These are phyloP conservation scores for Saccharomycopsis sp. DNA, from an alignment of 805 yeast species.

Conservation along the genomic window DNA sequence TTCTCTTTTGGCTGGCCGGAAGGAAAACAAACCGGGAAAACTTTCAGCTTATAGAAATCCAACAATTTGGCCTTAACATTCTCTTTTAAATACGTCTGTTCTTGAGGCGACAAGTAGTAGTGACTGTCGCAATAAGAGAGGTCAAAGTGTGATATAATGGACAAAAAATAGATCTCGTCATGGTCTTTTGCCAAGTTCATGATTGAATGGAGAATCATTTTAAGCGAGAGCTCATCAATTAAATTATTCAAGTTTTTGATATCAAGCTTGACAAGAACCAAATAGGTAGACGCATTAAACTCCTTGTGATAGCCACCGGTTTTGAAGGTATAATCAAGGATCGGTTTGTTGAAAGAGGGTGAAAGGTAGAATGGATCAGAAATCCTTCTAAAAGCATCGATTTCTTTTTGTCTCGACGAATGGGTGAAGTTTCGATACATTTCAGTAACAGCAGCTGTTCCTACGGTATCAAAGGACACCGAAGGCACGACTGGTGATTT, in stretches of 20 bases:
- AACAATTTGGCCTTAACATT: not conserved
- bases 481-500: slow-evolving; percentile 3
- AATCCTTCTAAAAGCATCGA: slow-evolving; percentile 14
- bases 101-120: slow-evolving; percentile 9
- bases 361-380: slow-evolving; percentile 18
- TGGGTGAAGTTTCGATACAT: slow-evolving; percentile 14
- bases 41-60: not conserved
- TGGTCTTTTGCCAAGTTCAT: slow-evolving; percentile 10
- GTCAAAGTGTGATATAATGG: slow-evolving; percentile 12
- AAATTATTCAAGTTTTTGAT: not conserved
- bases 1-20: not conserved
- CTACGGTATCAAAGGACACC: slow-evolving; percentile 20
- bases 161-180: slow-evolving; percentile 14
- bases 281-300: slow-evolving; percentile 6
- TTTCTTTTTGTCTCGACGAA: slow-evolving; percentile 13
- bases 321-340: slow-evolving; percentile 12
- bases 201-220: slow-evolving; percentile 10
- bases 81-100: not conserved
- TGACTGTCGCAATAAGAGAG: slow-evolving; percentile 9
- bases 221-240: slow-evolving; percentile 10
- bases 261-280: slow-evolving; percentile 4
- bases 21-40: not conserved
- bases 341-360: slow-evolving; percentile 21
- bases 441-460: slow-evolving; percentile 15
- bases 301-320: slow-evolving; percentile 7